Conservation (phyloP, 2,329 filamentous ascomycete species). For the Boeremia exigua region DNA sequence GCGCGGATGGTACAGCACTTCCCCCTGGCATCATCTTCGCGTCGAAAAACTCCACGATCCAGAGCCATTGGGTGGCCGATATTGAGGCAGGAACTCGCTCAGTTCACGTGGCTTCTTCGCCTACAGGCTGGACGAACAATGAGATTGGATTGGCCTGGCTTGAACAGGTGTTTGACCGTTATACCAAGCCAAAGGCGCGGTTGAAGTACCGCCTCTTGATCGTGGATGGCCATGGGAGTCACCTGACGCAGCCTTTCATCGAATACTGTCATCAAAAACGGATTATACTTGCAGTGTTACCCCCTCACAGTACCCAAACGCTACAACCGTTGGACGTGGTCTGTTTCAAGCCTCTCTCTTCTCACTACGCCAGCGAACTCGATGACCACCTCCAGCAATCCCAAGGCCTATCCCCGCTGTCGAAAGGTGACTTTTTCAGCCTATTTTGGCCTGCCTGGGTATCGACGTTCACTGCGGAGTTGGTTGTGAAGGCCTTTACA, state of each 20-base stretch:
- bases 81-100: conserved; percentile 4
- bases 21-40: conserved; percentile 17
- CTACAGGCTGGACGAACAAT: no score
- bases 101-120: conserved; percentile 5
- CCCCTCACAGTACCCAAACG: no score
- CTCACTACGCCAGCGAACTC: not conserved
- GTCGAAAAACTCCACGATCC: conserved; percentile 1
- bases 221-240: conserved; percentile 19
- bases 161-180: no score
- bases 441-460: no score
- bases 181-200: conserved; percentile 1
- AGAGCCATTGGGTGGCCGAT: conserved; percentile 2
- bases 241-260: conserved; percentile 45
- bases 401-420: not conserved
- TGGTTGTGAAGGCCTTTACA: no score
- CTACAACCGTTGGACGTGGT: not conserved
- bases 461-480: no score
- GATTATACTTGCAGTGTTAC: conserved; percentile 25
- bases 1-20: no score
- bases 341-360: not conserved
- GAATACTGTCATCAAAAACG: conserved; percentile 43
- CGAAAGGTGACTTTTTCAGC: no score
- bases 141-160: no score
- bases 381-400: not conserved
- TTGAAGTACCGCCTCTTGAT: conserved; percentile 10